Percentiles rank a stretch among this genome's conserved stretches.
These are phyloP conservation scores for Solanum chaucha DNA, from an alignment of 257 asterid species.

Conservation along the genomic window DNA sequence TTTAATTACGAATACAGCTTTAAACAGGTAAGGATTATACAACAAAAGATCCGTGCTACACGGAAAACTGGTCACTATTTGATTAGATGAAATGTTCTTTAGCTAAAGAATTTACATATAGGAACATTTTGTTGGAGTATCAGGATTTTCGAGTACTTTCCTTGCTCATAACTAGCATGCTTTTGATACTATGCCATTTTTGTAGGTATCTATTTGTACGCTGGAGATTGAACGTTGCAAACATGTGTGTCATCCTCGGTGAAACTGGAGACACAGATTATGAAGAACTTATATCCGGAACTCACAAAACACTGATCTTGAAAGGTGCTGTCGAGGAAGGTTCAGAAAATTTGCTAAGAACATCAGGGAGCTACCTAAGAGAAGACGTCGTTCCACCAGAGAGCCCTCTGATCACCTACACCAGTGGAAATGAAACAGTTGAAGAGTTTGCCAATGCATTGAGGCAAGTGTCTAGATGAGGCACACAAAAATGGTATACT, in stretches of 20 bases:
- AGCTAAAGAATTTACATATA: not conserved
- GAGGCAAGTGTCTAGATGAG: constrained; percentile 41
- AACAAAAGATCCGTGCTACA: not conserved
- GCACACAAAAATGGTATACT: constrained; percentile 17
- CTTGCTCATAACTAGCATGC: not conserved
- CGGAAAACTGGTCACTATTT: not conserved
- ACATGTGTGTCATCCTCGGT: constrained; percentile 74
- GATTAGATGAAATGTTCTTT: not conserved
- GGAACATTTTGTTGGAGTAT: not conserved
- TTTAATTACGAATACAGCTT: not conserved
- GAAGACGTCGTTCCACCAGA: constrained; percentile 69
- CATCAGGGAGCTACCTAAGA: constrained; percentile 55
- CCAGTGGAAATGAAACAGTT: constrained; percentile 27
- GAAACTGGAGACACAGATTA: constrained; percentile 87
- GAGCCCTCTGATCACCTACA: constrained; percentile 39
- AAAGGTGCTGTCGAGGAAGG: constrained; percentile 55
- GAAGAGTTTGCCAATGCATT: constrained; percentile 44
- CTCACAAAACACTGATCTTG: constrained; percentile 63
- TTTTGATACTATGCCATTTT: not conserved
- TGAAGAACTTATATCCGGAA: constrained; percentile 66
- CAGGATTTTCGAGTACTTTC: not conserved
- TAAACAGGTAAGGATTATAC: not conserved
- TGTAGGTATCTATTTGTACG: constrained; percentile 75
- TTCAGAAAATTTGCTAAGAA: constrained; percentile 66
- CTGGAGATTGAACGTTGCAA: constrained; percentile 70